Conservation (phyloP, 129 eudicot genomes). For the Smallanthus sonchifolius region DNA sequence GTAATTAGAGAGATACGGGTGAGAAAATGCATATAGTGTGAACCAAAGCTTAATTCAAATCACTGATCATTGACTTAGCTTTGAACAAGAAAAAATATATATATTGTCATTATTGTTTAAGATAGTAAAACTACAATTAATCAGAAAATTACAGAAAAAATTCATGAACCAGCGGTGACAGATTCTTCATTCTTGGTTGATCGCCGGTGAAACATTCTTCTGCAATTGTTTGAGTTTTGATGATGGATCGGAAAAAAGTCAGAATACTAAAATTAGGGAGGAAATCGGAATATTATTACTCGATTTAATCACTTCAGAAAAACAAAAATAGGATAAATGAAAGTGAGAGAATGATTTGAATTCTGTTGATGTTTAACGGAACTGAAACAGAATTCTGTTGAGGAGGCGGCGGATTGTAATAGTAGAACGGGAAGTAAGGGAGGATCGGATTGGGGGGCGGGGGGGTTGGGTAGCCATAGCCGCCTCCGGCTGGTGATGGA, state of each 20-base stretch:
- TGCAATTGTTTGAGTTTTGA: neutral
- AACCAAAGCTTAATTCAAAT: neutral
- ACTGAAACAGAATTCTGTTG: conserved; percentile 12
- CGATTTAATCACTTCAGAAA: neutral
- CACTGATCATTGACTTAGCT: neutral
- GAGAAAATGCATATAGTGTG: conserved; percentile 14
- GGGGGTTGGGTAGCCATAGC: neutral
- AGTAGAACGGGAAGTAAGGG: conserved; percentile 43
- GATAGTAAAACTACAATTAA: conserved; percentile 17
- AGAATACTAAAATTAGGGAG: neutral
- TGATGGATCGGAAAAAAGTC: neutral
- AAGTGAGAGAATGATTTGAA: conserved; percentile 6
- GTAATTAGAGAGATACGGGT: neutral
- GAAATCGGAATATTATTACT: neutral
- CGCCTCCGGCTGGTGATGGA: conserved; percentile 26
- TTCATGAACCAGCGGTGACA: neutral
- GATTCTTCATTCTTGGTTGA: neutral
- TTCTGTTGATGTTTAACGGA: neutral
- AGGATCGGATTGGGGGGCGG: conserved; percentile 1
- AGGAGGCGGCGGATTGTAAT: conserved; percentile 48
- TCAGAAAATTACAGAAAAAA: conserved; percentile 3
- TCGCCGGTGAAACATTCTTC: conserved; percentile 11
- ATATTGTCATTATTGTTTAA: conserved; percentile 20
- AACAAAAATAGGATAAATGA: conserved; percentile 8
- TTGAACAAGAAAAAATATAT: neutral